phyloP scores from a whole-genome alignment of 345 rosid genomes.

The Sonneratia caseolaris region DNA sequence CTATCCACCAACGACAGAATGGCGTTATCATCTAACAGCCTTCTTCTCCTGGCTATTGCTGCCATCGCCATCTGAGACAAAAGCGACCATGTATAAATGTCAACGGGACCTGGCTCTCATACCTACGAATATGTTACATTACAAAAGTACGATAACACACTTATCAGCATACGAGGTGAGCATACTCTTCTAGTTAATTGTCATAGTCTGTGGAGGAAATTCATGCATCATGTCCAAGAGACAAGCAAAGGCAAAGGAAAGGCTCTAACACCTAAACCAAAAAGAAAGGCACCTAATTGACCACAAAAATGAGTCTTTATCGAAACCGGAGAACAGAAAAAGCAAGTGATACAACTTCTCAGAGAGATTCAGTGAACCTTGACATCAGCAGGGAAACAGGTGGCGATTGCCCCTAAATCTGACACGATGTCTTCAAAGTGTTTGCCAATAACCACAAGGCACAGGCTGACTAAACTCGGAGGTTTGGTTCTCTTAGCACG shows the following conservation, averaged over 20 bases:
- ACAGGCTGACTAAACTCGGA: conserved; percentile 58
- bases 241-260: background rate
- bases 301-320: background rate
- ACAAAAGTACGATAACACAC: background rate
- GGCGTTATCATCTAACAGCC: conserved; percentile 48
- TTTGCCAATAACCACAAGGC: conserved; percentile 72
- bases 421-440: conserved; percentile 66
- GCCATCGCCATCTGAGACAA: conserved; percentile 43
- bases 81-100: background rate
- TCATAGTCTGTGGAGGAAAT: background rate
- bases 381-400: conserved; percentile 48
- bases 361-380: conserved; percentile 33
- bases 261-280: background rate
- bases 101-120: background rate
- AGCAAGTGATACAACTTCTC: background rate
- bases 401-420: conserved; percentile 53
- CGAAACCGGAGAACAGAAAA: background rate
- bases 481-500: conserved; percentile 28
- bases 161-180: background rate
- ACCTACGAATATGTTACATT: background rate
- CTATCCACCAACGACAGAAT: conserved; percentile 57
- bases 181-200: background rate
- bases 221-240: background rate
- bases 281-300: background rate
- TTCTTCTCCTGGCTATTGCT: conserved; percentile 80